Evolutionary conservation across 73 alveolate genomes (phyloP).

Genomic region (Tetrahymena thermophila): DNA sequence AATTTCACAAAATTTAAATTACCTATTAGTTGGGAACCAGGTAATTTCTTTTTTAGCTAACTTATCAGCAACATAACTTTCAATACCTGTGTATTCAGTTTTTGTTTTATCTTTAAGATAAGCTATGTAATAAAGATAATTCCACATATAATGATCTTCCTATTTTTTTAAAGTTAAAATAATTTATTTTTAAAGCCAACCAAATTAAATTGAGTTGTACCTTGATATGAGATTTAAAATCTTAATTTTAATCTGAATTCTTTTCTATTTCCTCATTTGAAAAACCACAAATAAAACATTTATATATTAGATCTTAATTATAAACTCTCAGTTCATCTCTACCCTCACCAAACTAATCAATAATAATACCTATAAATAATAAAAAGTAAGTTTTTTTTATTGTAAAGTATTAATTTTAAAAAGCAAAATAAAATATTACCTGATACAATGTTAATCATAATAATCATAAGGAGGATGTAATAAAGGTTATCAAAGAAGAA

Average conservation of each 20-base stretch:
- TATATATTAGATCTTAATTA: slow-evolving; percentile 72
- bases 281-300: slow-evolving; percentile 89
- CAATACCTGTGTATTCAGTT: slow-evolving; percentile 94
- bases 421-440: not conserved
- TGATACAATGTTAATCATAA: slow-evolving; percentile 49
- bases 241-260: slow-evolving; percentile 59
- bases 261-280: slow-evolving; percentile 84
- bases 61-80: slow-evolving; percentile 83
- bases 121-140: slow-evolving; percentile 81
- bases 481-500: slow-evolving; percentile 44
- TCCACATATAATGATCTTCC: slow-evolving; percentile 82
- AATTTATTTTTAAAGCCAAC: not conserved
- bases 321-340: slow-evolving; percentile 83
- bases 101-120: slow-evolving; percentile 76
- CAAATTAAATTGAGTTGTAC: not conserved
- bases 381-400: no score
- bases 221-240: slow-evolving; percentile 64
- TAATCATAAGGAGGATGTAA: slow-evolving; percentile 37
- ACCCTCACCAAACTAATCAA: slow-evolving; percentile 89
- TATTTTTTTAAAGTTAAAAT: not conserved
- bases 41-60: slow-evolving; percentile 72
- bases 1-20: not conserved
- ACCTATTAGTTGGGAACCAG: slow-evolving; percentile 82
- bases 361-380: slow-evolving; percentile 55
- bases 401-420: not conserved